Conservation (phyloP, 2,329 filamentous ascomycete species). For the Trichoderma hamatum region DNA sequence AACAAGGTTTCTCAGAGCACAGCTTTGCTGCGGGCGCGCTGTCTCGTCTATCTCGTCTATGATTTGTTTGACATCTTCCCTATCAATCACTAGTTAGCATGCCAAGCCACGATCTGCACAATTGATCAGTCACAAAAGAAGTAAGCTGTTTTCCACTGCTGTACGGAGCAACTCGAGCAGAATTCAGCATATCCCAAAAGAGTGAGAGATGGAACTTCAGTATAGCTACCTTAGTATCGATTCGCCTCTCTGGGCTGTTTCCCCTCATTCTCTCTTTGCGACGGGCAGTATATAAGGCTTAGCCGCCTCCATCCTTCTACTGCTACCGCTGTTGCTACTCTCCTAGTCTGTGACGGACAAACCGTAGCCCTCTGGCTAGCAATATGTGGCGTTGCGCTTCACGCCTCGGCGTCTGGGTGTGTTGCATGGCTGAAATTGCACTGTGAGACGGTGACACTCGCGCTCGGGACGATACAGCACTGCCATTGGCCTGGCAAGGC, state of each 20-base stretch:
- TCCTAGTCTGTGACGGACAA: not conserved
- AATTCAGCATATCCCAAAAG: not conserved
- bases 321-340: not conserved
- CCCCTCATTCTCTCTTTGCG: not conserved
- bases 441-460: not conserved
- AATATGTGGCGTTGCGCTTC: not conserved
- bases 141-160: not conserved
- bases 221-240: no score
- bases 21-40: not conserved
- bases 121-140: not conserved
- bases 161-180: not conserved
- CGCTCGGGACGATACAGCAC: not conserved
- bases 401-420: not conserved
- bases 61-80: not conserved
- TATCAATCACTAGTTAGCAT: not conserved
- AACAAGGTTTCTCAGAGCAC: not conserved
- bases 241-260: not conserved
- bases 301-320: not conserved
- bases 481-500: slow-evolving; percentile 3
- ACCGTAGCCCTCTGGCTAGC: not conserved
- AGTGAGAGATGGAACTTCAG: not conserved
- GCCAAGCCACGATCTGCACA: not conserved
- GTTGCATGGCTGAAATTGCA: not conserved
- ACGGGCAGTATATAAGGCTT: not conserved
- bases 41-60: not conserved